Percentiles rank a stretch among this genome's conserved stretches.
These are phyloP conservation scores for Starmerella floris DNA, from an alignment of 805 yeast species.

Conservation along the genomic window DNA sequence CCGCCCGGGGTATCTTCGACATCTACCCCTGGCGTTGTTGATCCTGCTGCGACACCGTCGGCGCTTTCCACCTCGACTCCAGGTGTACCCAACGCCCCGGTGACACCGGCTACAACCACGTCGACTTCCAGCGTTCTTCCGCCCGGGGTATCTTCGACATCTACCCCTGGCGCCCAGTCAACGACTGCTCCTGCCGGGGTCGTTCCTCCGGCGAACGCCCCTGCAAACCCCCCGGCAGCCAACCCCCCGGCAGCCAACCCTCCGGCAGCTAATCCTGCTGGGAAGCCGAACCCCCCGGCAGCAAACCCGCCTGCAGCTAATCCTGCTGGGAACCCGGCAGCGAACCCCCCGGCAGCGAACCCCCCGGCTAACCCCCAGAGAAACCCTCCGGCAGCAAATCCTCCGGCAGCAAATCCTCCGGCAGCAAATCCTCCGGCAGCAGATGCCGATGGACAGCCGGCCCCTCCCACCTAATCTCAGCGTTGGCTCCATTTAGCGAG, in stretches of 20 bases:
- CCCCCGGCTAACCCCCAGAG: conserved; percentile 1
- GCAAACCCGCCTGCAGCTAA: conserved; percentile 2
- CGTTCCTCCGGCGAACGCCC: too few relatives aligned
- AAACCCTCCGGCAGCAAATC: neutral
- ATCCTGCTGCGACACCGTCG: neutral
- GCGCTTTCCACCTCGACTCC: neutral
- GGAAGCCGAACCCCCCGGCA: neutral
- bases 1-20: neutral
- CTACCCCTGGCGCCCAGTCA: too few relatives aligned
- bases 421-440: neutral
- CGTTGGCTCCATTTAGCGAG: too few relatives aligned
- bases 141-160: too few relatives aligned
- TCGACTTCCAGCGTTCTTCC: conserved; percentile 3
- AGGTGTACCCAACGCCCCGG: conserved; percentile 2
- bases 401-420: neutral
- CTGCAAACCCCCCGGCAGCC: too few relatives aligned
- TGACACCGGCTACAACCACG: conserved; percentile 5
- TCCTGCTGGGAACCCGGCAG: neutral
- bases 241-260: conserved; percentile 1
- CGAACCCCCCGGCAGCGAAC: neutral
- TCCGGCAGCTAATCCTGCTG: too few relatives aligned
- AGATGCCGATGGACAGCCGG: neutral
- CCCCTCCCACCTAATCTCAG: too few relatives aligned
- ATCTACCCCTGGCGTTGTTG: neutral
- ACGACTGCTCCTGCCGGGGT: too few relatives aligned